Conservation (phyloP, 305 asterid species). For the Plantago coronopus region DNA sequence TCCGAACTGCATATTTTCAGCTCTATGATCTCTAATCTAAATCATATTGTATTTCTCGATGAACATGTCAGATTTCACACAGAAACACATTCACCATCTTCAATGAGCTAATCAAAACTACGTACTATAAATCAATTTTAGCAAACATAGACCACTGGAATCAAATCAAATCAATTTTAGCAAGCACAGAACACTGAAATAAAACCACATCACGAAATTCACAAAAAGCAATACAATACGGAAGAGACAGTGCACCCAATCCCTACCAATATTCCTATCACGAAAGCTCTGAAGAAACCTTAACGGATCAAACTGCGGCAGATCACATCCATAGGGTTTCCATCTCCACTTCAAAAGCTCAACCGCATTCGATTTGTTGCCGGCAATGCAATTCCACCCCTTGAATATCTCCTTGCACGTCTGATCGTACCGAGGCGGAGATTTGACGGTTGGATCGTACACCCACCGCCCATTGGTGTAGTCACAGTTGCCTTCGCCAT, state of each 20-base stretch:
- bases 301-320: conserved; percentile 68
- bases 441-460: conserved; percentile 45
- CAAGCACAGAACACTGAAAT: too few species aligned
- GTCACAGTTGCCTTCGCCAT: conserved; percentile 33
- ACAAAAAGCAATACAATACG: not conserved
- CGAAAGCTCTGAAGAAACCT: conserved; percentile 56
- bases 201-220: not conserved
- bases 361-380: conserved; percentile 63
- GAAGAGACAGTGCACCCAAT: not conserved
- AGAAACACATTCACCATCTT: too few species aligned
- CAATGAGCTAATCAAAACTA: too few species aligned
- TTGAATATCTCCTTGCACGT: conserved; percentile 91
- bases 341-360: conserved; percentile 83
- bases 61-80: too few species aligned
- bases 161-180: too few species aligned
- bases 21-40: too few species aligned
- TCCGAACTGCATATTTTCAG: too few species aligned
- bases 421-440: conserved; percentile 64
- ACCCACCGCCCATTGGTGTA: conserved; percentile 75
- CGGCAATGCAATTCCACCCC: conserved; percentile 92
- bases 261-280: conserved; percentile 67
- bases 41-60: too few species aligned
- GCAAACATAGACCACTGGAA: too few species aligned
- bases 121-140: too few species aligned
- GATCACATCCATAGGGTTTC: conserved; percentile 78